phyloP scores from a whole-genome alignment of 345 rosid genomes.

The Geranium rotundifolium region DNA sequence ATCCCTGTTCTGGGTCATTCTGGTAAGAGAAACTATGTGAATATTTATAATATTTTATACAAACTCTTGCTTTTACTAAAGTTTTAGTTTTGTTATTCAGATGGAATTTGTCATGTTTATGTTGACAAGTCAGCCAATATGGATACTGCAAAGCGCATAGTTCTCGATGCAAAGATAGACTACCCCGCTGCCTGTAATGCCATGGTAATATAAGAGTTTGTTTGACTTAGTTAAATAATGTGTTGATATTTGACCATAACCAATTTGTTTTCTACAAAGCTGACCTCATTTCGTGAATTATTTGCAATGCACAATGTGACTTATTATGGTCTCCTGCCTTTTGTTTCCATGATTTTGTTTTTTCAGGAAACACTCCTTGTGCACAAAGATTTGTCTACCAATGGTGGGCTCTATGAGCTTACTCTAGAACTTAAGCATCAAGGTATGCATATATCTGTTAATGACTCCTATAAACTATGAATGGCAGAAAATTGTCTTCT shows the following conservation, averaged over 20 bases:
- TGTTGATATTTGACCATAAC: not conserved
- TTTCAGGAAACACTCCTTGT: constrained; percentile 93
- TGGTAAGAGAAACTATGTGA: constrained; percentile 34
- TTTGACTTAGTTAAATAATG: not conserved
- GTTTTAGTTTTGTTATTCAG: constrained; percentile 17
- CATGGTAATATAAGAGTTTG: constrained; percentile 39
- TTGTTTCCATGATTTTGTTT: not conserved
- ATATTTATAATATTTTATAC: too few species aligned
- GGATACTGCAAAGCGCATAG: constrained; percentile 72
- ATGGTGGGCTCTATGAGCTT: constrained; percentile 46
- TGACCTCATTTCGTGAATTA: not conserved
- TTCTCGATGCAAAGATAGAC: constrained; percentile 84
- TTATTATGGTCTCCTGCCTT: not conserved
- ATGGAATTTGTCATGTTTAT: constrained; percentile 96
- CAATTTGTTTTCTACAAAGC: not conserved
- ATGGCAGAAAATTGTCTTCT: not conserved
- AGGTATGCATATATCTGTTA: constrained; percentile 34
- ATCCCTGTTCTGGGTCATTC: constrained; percentile 98
- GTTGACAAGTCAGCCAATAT: constrained; percentile 79
- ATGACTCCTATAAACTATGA: constrained; percentile 17
- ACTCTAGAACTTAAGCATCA: constrained; percentile 40
- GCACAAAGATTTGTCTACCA: constrained; percentile 65
- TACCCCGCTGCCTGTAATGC: constrained; percentile 98
- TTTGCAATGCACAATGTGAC: not conserved
- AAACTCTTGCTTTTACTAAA: not conserved